phyloP scores from a whole-genome alignment of 305 asterid species.

The Fraxinus paxiana region DNA sequence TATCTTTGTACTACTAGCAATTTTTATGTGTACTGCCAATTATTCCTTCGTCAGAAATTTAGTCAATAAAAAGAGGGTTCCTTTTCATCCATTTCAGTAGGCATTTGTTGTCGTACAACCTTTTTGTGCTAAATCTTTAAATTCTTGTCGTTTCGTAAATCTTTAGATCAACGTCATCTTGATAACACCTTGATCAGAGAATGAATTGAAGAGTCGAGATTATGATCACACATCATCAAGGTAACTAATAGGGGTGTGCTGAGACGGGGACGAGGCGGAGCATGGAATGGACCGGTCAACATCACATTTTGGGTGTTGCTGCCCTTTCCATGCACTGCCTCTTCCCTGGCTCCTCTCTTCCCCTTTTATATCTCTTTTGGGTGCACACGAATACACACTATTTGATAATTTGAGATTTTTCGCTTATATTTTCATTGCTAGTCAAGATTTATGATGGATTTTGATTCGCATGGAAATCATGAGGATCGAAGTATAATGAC shows the following conservation, averaged over 20 bases:
- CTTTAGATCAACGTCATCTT: background rate
- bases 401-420: background rate
- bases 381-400: background rate
- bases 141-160: background rate
- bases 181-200: background rate
- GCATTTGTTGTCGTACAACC: background rate
- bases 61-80: background rate
- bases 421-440: background rate
- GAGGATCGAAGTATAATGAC: background rate
- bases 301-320: slow-evolving; percentile 18
- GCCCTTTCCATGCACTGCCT: slow-evolving; percentile 58
- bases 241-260: slow-evolving; percentile 24
- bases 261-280: slow-evolving; percentile 72
- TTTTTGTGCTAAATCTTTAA: background rate
- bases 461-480: background rate
- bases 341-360: slow-evolving; percentile 43
- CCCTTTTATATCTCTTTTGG: background rate
- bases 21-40: background rate
- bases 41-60: background rate
- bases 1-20: background rate
- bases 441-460: background rate
- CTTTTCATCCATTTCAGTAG: background rate
- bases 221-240: background rate
- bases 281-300: slow-evolving; percentile 42
- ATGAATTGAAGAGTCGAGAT: background rate